Conservation (phyloP, 2,329 filamentous ascomycete species). For the Colletotrichum sidae region DNA sequence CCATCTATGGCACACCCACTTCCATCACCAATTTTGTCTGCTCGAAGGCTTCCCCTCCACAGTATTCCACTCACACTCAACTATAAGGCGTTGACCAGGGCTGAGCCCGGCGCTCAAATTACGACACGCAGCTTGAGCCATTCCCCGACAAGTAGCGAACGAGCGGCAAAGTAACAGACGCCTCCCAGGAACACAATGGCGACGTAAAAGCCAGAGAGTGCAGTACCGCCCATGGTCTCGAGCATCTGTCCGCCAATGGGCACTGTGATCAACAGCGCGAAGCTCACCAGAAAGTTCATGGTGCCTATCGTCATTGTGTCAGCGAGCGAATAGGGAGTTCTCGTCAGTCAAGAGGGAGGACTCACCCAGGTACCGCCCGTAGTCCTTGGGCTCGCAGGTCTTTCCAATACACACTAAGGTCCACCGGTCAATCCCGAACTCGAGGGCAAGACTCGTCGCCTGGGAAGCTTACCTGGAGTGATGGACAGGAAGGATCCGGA, state of each 20-base stretch:
- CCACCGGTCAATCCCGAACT: constrained; percentile 7
- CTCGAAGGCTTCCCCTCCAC: too few species aligned
- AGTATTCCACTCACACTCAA: too few species aligned
- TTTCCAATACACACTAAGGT: constrained; percentile 56
- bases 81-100: too few species aligned
- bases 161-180: constrained; percentile 45
- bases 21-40: too few species aligned
- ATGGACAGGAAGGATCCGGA: constrained; percentile 60
- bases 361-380: constrained; percentile 54
- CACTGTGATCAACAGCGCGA: constrained; percentile 57
- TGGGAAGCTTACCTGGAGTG: constrained; percentile 42
- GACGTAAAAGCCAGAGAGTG: constrained; percentile 58
- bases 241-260: constrained; percentile 59
- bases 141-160: constrained; percentile 30
- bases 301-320: constrained; percentile 47
- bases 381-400: constrained; percentile 58
- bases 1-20: too few species aligned
- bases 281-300: constrained; percentile 57
- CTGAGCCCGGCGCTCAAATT: too few species aligned
- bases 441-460: fast-evolving
- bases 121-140: constrained; percentile 10
- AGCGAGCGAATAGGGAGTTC: background rate
- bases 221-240: constrained; percentile 55
- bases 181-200: constrained; percentile 53
- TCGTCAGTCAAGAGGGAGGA: fast-evolving